A percentile compares a stretch with the other conserved stretches of the same genome.
These are phyloP conservation scores for Hamigera avellanea DNA, from an alignment of 495 filamentous ascomycete species.

Conservation along the genomic window DNA sequence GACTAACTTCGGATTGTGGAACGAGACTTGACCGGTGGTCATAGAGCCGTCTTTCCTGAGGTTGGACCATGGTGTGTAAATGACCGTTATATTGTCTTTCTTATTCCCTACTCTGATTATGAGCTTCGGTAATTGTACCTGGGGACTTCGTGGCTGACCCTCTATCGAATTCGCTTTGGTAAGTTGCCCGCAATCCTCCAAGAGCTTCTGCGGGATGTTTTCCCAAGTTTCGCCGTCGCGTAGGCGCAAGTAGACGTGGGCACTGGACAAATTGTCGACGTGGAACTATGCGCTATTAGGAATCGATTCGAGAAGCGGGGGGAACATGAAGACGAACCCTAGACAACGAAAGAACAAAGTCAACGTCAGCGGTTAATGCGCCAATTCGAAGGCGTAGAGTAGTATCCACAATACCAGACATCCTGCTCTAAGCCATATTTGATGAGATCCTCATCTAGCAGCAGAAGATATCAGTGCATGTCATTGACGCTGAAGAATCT, in stretches of 20 bases:
- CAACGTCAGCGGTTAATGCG: slow-evolving; percentile 1
- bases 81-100: slow-evolving; percentile 91
- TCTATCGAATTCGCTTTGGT: slow-evolving; percentile 99
- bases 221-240: slow-evolving; percentile 80
- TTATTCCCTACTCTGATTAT: slow-evolving; percentile 60
- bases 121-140: slow-evolving; percentile 1
- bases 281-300: slow-evolving; percentile 56
- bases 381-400: background rate
- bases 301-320: background rate
- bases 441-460: slow-evolving; percentile 87
- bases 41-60: slow-evolving; percentile 93
- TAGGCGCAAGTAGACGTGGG: slow-evolving; percentile 88
- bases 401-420: slow-evolving; percentile 70
- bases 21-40: slow-evolving; percentile 89
- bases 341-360: background rate
- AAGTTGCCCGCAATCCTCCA: slow-evolving; percentile 83
- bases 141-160: slow-evolving; percentile 36
- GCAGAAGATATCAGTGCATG: slow-evolving; percentile 13
- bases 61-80: slow-evolving; percentile 98
- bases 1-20: slow-evolving; percentile 80
- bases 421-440: slow-evolving; percentile 88
- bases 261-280: slow-evolving; percentile 92
- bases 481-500: slow-evolving; percentile 4
- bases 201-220: slow-evolving; percentile 56
- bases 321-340: slow-evolving; percentile 25